Conservation (phyloP, 1,284 basidiomycete species). For the Papiliotrema flavescens region DNA sequence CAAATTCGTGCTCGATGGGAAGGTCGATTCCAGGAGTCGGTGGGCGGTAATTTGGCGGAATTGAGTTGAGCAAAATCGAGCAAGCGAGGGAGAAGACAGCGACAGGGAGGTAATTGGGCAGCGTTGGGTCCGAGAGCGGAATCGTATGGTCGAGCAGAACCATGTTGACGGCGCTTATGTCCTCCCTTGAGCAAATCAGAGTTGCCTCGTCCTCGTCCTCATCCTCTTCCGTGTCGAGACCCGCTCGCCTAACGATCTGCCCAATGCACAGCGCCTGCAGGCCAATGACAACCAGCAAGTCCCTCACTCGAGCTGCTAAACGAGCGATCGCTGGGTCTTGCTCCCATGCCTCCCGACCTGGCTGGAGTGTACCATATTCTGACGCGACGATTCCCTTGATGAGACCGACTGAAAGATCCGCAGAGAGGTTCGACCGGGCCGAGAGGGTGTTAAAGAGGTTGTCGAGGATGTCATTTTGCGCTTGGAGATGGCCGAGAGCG, state of each 20-base stretch:
- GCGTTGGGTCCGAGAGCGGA: too few relatives aligned
- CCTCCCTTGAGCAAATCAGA: constrained; percentile 26
- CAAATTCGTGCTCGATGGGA: constrained; percentile 24
- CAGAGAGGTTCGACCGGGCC: constrained; percentile 5
- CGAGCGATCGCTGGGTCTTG: constrained; percentile 24
- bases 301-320: constrained; percentile 31
- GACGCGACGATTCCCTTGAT: background rate
- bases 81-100: constrained; percentile 42
- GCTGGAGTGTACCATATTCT: constrained; percentile 36
- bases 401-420: background rate
- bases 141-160: constrained; percentile 23
- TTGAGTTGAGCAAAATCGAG: constrained; percentile 35
- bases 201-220: constrained; percentile 14
- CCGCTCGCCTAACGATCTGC: constrained; percentile 24
- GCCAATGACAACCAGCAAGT: constrained; percentile 34
- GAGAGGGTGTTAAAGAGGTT: constrained; percentile 31
- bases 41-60: constrained; percentile 24
- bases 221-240: constrained; percentile 10
- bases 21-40: constrained; percentile 17
- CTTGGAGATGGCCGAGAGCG: constrained; percentile 4
- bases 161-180: constrained; percentile 29
- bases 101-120: constrained; percentile 22
- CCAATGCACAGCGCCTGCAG: constrained; percentile 36
- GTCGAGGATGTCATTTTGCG: background rate
- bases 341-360: constrained; percentile 39